phyloP scores from a whole-genome alignment of 257 asterid species.

The Craterostigma plantagineum region DNA sequence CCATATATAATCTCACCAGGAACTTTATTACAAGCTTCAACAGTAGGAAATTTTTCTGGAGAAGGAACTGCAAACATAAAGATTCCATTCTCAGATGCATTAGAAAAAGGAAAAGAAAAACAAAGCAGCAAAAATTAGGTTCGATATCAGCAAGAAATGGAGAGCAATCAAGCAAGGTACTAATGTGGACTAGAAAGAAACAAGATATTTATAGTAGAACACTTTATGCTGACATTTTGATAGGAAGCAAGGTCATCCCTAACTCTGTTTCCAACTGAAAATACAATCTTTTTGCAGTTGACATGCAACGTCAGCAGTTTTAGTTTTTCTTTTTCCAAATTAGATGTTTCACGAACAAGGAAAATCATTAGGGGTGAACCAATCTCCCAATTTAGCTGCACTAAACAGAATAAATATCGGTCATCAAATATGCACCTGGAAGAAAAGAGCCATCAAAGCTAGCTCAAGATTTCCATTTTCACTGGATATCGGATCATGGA shows the following conservation, averaged over 20 bases:
- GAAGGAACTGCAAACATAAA: slow-evolving; percentile 64
- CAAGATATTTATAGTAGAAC: too few relatives aligned
- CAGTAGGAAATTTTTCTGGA: slow-evolving; percentile 48
- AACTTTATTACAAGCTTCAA: slow-evolving; percentile 32
- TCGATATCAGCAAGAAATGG: neutral
- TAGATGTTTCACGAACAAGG: too few relatives aligned
- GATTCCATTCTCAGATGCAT: slow-evolving; percentile 8
- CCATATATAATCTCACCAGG: slow-evolving; percentile 64
- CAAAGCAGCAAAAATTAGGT: neutral
- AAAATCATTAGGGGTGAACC: neutral
- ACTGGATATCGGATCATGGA: slow-evolving; percentile 65
- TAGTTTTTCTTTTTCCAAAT: too few relatives aligned
- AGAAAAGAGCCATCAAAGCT: slow-evolving; percentile 86
- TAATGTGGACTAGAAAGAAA: too few relatives aligned
- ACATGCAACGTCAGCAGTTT: too few relatives aligned
- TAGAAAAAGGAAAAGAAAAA: neutral
- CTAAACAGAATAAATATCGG: slow-evolving; percentile 8
- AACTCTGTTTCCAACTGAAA: too few relatives aligned
- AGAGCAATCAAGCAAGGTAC: too few relatives aligned
- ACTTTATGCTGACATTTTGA: too few relatives aligned
- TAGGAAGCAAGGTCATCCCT: too few relatives aligned
- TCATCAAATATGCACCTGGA: slow-evolving; percentile 44
- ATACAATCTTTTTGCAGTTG: too few relatives aligned
- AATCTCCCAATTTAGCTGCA: slow-evolving; percentile 2
- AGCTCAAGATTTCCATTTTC: slow-evolving; percentile 89